A percentile compares a stretch with the other conserved stretches of the same genome.
Evolutionary conservation across 2,329 filamentous ascomycete genomes (phyloP).

Genomic region (Arthroderma sp.): DNA sequence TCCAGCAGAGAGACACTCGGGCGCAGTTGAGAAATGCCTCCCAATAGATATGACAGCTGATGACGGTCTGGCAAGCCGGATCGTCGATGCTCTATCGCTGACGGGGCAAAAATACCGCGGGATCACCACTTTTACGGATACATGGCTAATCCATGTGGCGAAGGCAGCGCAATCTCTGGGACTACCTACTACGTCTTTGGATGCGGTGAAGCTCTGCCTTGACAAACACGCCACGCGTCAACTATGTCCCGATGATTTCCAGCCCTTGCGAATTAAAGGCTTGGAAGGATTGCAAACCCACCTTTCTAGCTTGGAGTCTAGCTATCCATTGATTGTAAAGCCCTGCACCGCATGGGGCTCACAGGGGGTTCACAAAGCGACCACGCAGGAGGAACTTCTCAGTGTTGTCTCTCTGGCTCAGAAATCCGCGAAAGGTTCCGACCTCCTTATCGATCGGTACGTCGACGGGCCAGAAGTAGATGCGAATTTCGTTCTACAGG

Average conservation of each 20-base stretch:
- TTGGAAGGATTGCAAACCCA: background rate
- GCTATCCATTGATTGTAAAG: constrained; percentile 26
- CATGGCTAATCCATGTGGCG: background rate
- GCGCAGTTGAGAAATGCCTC: background rate
- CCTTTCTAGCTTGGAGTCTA: background rate
- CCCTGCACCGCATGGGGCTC: constrained; percentile 22
- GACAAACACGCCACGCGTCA: constrained; percentile 4
- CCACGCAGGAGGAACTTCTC: background rate
- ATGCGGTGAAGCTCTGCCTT: background rate
- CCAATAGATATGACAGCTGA: background rate
- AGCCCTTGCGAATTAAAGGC: background rate
- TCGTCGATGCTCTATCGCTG: background rate
- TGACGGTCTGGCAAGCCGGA: background rate
- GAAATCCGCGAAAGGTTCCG: constrained; percentile 1
- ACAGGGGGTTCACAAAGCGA: constrained; percentile 19
- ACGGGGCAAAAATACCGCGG: background rate
- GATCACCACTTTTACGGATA: constrained; percentile 1
- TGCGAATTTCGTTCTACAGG: constrained; percentile 27
- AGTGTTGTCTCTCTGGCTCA: background rate
- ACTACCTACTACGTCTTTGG: background rate
- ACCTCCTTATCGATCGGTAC: constrained; percentile 29
- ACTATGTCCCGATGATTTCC: background rate
- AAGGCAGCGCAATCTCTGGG: background rate
- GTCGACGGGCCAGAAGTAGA: constrained; percentile 32
- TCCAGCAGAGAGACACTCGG: background rate